These are phyloP conservation scores for Boletus pseudopeckii DNA, from an alignment of 768 basidiomycete species.

Conservation along the genomic window DNA sequence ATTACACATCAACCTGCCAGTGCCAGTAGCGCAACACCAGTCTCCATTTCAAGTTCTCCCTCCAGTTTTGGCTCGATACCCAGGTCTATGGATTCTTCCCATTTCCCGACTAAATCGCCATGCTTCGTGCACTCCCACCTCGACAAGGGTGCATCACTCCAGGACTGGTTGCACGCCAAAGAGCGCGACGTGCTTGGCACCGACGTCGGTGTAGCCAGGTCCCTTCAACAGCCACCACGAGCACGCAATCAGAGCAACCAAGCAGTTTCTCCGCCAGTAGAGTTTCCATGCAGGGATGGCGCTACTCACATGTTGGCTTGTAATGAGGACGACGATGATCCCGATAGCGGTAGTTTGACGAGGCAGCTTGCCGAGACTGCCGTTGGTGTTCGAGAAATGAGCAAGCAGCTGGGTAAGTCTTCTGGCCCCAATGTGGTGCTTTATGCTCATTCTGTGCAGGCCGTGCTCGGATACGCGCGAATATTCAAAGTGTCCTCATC, in stretches of 20 bases:
- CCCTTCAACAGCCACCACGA: slow-evolving; percentile 36
- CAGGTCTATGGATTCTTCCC: slow-evolving; percentile 24
- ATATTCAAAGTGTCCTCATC: slow-evolving; percentile 90
- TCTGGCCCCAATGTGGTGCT: neutral
- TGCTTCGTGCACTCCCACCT: slow-evolving; percentile 94
- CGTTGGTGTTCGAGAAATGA: slow-evolving; percentile 96
- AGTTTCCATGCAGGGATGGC: slow-evolving; percentile 16
- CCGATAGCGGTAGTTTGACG: slow-evolving; percentile 75
- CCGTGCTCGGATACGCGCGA: slow-evolving; percentile 85
- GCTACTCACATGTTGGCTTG: slow-evolving; percentile 15
- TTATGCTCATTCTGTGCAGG: slow-evolving; percentile 46
- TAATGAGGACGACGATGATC: slow-evolving; percentile 62
- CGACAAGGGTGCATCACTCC: slow-evolving; percentile 74
- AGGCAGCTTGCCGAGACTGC: slow-evolving; percentile 95
- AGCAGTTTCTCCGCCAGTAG: slow-evolving; percentile 8
- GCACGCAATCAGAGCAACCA: slow-evolving; percentile 8
- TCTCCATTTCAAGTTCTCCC: slow-evolving; percentile 28
- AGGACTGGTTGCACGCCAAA: slow-evolving; percentile 62
- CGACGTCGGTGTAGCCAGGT: slow-evolving; percentile 50
- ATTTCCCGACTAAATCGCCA: slow-evolving; percentile 52
- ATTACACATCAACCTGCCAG: slow-evolving; percentile 15
- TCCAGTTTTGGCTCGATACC: slow-evolving; percentile 28
- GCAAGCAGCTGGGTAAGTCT: slow-evolving; percentile 87
- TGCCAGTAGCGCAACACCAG: slow-evolving; percentile 9
- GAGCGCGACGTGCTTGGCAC: slow-evolving; percentile 23